A percentile compares a stretch with the other conserved stretches of the same genome.
Conservation (phyloP, 2,329 filamentous ascomycete species). For the Pyricularia sp. region DNA sequence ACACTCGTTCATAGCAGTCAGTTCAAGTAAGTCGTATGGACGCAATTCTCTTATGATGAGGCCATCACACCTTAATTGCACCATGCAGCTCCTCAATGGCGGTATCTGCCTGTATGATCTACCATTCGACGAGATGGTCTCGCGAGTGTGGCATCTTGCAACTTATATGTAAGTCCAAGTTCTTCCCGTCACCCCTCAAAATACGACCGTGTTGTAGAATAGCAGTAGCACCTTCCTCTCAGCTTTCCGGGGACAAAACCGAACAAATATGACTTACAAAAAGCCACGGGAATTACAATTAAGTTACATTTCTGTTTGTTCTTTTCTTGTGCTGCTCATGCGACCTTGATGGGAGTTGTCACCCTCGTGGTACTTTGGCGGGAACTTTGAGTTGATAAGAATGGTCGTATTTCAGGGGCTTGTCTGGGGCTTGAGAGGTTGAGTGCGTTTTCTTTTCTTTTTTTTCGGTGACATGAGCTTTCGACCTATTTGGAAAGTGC, state of each 20-base stretch:
- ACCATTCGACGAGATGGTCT: neutral
- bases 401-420: no score
- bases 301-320: neutral
- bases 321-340: neutral
- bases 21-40: neutral
- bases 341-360: neutral
- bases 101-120: neutral
- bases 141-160: neutral
- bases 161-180: neutral
- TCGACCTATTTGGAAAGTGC: no score
- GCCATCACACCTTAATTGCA: neutral
- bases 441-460: no score
- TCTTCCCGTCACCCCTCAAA: no score
- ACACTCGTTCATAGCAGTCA: neutral
- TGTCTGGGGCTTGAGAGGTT: no score
- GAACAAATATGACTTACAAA: no score
- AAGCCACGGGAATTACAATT: neutral
- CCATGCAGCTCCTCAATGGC: neutral
- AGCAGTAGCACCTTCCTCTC: no score
- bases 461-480: no score
- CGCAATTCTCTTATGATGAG: neutral
- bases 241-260: no score
- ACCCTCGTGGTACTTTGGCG: no score
- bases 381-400: no score
- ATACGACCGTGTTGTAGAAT: no score